These are phyloP conservation scores for Hymenoscyphus occultus DNA, from an alignment of 2,329 filamentous ascomycete genomes.

Conservation along the genomic window DNA sequence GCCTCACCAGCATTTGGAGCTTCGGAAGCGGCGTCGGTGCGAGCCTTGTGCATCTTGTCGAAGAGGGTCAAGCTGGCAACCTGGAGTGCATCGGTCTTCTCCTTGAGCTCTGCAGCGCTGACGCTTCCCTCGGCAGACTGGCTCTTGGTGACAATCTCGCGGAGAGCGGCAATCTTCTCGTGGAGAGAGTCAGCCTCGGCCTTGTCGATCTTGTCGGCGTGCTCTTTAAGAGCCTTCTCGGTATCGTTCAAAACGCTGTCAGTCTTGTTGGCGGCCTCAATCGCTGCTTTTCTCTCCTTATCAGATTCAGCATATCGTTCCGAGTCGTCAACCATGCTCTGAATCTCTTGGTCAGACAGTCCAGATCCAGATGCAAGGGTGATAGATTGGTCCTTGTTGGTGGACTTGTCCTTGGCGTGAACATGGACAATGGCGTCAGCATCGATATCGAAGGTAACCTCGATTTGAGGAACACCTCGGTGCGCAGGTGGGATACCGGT, in stretches of 20 bases:
- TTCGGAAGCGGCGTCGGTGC: slow-evolving; percentile 59
- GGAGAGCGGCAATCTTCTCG: slow-evolving; percentile 85
- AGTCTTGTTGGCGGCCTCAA: slow-evolving; percentile 95
- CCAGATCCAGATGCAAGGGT: slow-evolving; percentile 97
- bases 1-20: slow-evolving; percentile 45
- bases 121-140: slow-evolving; percentile 85
- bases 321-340: slow-evolving; percentile 96
- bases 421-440: slow-evolving; percentile 98
- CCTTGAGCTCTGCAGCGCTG: slow-evolving; percentile 91
- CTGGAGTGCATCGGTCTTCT: slow-evolving; percentile 98
- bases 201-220: slow-evolving; percentile 95
- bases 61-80: slow-evolving; percentile 93
- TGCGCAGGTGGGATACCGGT: slow-evolving; percentile 94
- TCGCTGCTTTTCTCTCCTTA: slow-evolving; percentile 94
- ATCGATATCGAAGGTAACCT: slow-evolving; percentile 98
- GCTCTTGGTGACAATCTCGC: slow-evolving; percentile 90
- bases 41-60: slow-evolving; percentile 99
- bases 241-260: slow-evolving; percentile 97
- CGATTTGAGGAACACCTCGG: slow-evolving; percentile 92
- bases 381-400: slow-evolving; percentile 99
- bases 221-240: slow-evolving; percentile 97
- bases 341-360: slow-evolving; percentile 90
- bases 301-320: slow-evolving; percentile 94
- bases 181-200: slow-evolving; percentile 86
- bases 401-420: slow-evolving; percentile 98